Base-by-base conservation (phyloP, 192 early-diverging fungal genomes). In the Coemansia sp. region DNA sequence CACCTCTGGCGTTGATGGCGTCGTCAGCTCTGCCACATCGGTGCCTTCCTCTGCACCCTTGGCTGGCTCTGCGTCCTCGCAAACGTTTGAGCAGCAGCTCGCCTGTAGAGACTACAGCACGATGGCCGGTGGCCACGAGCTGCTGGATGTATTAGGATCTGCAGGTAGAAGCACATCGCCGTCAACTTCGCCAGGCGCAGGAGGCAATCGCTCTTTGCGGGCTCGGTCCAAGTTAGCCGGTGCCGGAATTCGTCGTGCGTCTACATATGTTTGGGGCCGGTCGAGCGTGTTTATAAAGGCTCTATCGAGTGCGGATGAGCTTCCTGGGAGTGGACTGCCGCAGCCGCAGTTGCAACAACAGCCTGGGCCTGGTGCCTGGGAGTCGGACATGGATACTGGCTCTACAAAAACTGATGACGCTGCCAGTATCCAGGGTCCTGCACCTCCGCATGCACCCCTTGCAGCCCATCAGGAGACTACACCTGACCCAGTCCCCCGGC, bases 251-350 rank as follows among this genome's bases (percentile, higher is more conserved):
- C 50, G 72, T 8, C 78, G 78, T 42, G 72, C 78, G 5, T 81
- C 78, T 11, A 81, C 78, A 14, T 81, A 81, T 31, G 68, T 74
- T 10, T 81, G 78, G 78, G 67, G 38, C 20, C 62, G 78, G 6
- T 81, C 78, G 9, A 81, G 78, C 36, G 69, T 81, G 26, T 74
- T 81, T 44, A 68, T 81, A 68, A 65, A 69, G 4, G 57, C 72
- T 15, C 66, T 75, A n/a, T 67, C 78, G 17, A 75, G 72, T 10
- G 40, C 69, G 0, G 78, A 81, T 23, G 78, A 81, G 40, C 68
- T 81, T 53, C 66, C 66, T n/a, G 59, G 37, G 44, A 57, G 14
- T 21, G 26, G 46, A 14, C 34, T 49, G 34, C 64, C 37, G 8
- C 31, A n/a, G 38, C 52, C 46, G 15, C 64, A 23, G 34, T 44